These are phyloP conservation scores for Podospora appendiculata DNA, from an alignment of 495 filamentous ascomycete species.

Conservation along the genomic window DNA sequence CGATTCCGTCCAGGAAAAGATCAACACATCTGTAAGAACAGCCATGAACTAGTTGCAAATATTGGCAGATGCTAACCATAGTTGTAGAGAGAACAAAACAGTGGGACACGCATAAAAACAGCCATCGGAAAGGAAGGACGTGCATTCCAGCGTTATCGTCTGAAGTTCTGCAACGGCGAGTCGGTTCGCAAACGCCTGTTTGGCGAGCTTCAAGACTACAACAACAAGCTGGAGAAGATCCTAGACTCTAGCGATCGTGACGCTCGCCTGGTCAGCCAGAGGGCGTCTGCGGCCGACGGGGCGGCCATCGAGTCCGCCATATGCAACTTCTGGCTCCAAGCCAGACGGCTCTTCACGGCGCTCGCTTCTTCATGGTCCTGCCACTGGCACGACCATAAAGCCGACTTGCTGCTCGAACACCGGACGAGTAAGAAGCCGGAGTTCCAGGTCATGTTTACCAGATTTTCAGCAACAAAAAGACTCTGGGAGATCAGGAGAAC, in stretches of 20 bases:
- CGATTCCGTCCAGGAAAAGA: neutral
- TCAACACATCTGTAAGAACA: neutral
- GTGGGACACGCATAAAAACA: neutral
- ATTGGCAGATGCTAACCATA: too few species aligned
- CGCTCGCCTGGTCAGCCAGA: neutral
- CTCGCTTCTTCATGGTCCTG: conserved; percentile 18
- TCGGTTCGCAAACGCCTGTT: neutral
- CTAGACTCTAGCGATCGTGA: neutral
- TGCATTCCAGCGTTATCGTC: neutral
- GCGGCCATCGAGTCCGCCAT: conserved; percentile 1
- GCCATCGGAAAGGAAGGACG: neutral
- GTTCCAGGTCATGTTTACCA: conserved; percentile 17
- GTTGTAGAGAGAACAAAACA: too few species aligned
- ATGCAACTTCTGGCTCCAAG: conserved; percentile 5
- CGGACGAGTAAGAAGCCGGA: conserved; percentile 13
- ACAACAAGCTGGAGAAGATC: conserved; percentile 1
- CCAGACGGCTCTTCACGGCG: neutral
- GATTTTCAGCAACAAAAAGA: too few species aligned
- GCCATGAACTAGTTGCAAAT: too few species aligned
- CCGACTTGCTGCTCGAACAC: conserved; percentile 25
- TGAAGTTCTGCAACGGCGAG: conserved; percentile 1
- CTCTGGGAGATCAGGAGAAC: conserved; percentile 6
- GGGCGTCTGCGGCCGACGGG: neutral
- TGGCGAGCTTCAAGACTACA: conserved; percentile 3
- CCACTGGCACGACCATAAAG: conserved; percentile 19